Evolutionary conservation across 1,139 yeast genomes (phyloP).

Genomic region (Debaryomyces sp.): DNA sequence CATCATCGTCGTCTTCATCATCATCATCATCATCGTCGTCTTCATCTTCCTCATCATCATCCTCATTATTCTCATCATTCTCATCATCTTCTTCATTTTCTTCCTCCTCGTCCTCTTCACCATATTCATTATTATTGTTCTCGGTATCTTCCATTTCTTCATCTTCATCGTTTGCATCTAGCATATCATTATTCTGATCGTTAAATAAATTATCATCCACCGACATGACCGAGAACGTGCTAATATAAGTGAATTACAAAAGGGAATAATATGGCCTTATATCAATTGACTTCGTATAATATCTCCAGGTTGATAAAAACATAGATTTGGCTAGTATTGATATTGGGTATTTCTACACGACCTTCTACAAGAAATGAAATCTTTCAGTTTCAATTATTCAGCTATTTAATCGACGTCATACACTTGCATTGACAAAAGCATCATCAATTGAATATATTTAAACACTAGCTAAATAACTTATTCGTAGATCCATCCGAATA

Average conservation of each 20-base stretch:
- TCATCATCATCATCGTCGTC: slow-evolving; percentile 19
- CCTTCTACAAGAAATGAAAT: background rate
- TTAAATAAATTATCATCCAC: slow-evolving; percentile 30
- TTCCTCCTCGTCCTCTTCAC: slow-evolving; percentile 26
- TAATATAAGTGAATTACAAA: background rate
- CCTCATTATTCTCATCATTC: slow-evolving; percentile 20
- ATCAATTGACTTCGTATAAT: slow-evolving; percentile 1
- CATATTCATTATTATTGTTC: slow-evolving; percentile 20
- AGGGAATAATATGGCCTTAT: background rate
- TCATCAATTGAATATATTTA: slow-evolving; percentile 1
- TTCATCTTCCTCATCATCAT: slow-evolving; percentile 20
- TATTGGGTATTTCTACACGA: slow-evolving; percentile 6
- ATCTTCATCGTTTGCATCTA: slow-evolving; percentile 23
- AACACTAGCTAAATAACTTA: slow-evolving; percentile 34
- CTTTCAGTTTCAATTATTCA: background rate
- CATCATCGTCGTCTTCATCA: slow-evolving; percentile 18
- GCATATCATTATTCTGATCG: slow-evolving; percentile 26
- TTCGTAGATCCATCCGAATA: slow-evolving; percentile 92
- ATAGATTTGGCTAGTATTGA: background rate
- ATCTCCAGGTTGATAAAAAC: background rate
- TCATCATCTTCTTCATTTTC: slow-evolving; percentile 25
- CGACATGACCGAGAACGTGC: slow-evolving; percentile 12
- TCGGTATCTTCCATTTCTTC: slow-evolving; percentile 17
- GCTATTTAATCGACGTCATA: background rate
- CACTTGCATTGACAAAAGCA: background rate